Base-by-base conservation (phyloP, 2,329 filamentous ascomycete species). In the Laburnicola sp. region DNA sequence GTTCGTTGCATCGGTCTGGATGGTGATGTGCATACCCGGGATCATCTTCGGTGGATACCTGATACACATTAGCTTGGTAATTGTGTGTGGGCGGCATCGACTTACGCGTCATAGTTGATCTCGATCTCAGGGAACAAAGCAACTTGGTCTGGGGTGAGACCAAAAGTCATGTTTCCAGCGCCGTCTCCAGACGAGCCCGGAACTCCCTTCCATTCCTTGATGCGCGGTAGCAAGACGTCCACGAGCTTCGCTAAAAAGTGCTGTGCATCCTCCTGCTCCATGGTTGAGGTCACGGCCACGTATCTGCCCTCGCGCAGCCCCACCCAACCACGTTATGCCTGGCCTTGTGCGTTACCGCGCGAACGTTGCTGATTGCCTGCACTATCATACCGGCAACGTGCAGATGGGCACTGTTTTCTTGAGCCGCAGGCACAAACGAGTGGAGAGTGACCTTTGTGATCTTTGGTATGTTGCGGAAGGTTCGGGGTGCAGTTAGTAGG, bases 161-260 rank as follows among this genome's bases (percentile, higher is more conserved):
- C 94, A 72, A 92, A 93, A 7, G 81, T 82, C 60, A 99, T 81
- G 73, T 97, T 97, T 32, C 94, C 94, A 55, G 87, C 87, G 67
- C 85, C 86, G 72, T 99, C 94, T 67, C 94, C 94, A 34, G 89
- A 89, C 37, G 78, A 83, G 42, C 85, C 86, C 62, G 83, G 82
- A n/a, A 89, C 79, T 53, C 94, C 94, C 49, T 83, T 84, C 88
- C 91, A 99, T 63, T 99, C 94, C 80, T 97, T 99, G 75, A 99
- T 95, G 68, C 86, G 89, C 34, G 94, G 94, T 70, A 97, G 81
- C 4, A 99, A 92, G 6, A 97, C 79, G 70, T 96, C 91, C 48
- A 97, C 80, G 61, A 91, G 79, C 78, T 96, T 96, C 66, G 93
- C 88, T 38, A 99, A 70, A 72, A 99, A 97, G 72, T 97, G 87